Evolutionary conservation across 1,139 yeast species (phyloP).

Genomic region (Wickerhamomyces sp.): DNA sequence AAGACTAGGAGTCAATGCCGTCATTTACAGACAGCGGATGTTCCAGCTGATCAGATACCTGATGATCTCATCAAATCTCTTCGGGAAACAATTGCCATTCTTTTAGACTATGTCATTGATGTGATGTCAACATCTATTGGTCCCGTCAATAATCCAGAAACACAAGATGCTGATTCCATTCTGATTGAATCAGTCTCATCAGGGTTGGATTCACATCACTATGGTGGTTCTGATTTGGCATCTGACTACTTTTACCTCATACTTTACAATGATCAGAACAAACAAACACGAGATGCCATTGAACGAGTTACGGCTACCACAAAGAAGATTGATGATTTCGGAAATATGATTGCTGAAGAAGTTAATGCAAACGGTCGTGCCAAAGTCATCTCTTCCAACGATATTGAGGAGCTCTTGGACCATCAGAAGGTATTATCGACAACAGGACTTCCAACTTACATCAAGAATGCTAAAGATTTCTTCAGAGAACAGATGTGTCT

Average conservation of each 20-base stretch:
- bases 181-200: slow-evolving; percentile 27
- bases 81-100: slow-evolving; percentile 42
- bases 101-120: slow-evolving; percentile 74
- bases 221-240: slow-evolving; percentile 39
- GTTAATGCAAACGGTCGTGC: slow-evolving; percentile 69
- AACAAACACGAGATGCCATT: slow-evolving; percentile 71
- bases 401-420: slow-evolving; percentile 44
- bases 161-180: slow-evolving; percentile 13
- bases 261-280: slow-evolving; percentile 74
- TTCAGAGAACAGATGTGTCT: slow-evolving; percentile 82
- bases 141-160: slow-evolving; percentile 14
- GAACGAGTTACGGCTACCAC: slow-evolving; percentile 63
- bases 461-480: slow-evolving; percentile 62
- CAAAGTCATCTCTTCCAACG: slow-evolving; percentile 52
- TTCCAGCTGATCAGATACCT: slow-evolving; percentile 28
- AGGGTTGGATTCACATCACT: slow-evolving; percentile 31
- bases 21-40: slow-evolving; percentile 22
- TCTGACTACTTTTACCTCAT: slow-evolving; percentile 50
- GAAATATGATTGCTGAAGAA: slow-evolving; percentile 64
- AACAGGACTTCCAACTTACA: slow-evolving; percentile 64
- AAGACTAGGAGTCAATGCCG: slow-evolving; percentile 48
- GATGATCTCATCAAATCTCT: slow-evolving; percentile 32
- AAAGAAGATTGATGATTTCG: slow-evolving; percentile 60
- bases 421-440: slow-evolving; percentile 49
- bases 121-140: slow-evolving; percentile 41